Conservation (phyloP, 2,329 filamentous ascomycete genomes). For the Amesomyces nigricolor region DNA sequence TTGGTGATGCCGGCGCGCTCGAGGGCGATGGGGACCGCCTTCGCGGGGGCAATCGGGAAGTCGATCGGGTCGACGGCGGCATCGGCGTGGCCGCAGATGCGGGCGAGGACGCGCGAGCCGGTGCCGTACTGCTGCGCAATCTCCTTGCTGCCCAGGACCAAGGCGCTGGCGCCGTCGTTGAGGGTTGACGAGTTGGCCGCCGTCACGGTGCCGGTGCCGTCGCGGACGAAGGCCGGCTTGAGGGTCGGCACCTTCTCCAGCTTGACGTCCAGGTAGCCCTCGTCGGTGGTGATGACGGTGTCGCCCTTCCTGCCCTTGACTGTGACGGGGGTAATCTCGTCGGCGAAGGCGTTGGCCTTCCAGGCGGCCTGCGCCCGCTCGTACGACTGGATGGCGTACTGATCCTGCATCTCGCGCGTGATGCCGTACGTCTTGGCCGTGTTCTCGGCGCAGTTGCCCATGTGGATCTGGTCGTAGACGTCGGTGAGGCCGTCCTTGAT, state of each 20-base stretch:
- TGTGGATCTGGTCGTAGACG: constrained; percentile 94
- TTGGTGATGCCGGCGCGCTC: constrained; percentile 84
- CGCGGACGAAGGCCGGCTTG: constrained; percentile 84
- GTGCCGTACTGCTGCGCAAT: constrained; percentile 75
- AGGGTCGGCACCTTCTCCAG: constrained; percentile 78
- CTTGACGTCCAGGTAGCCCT: constrained; percentile 84
- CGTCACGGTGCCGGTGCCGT: constrained; percentile 84
- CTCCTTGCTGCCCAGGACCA: constrained; percentile 77
- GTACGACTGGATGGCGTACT: constrained; percentile 85
- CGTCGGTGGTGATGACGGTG: constrained; percentile 71
- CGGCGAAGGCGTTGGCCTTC: constrained; percentile 73
- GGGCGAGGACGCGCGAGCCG: constrained; percentile 76
- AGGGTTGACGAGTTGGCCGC: constrained; percentile 91
- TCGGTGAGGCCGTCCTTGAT: constrained; percentile 95
- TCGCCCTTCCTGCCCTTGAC: constrained; percentile 82
- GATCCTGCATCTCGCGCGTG: constrained; percentile 79
- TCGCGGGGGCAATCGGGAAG: constrained; percentile 87
- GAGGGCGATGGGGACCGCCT: constrained; percentile 85
- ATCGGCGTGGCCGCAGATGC: constrained; percentile 80
- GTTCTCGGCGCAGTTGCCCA: constrained; percentile 94
- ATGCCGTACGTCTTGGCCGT: constrained; percentile 84
- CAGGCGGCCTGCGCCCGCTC: constrained; percentile 85
- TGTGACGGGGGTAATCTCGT: constrained; percentile 85
- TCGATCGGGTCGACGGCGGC: constrained; percentile 87
- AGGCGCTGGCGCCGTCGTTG: constrained; percentile 87